Base-by-base conservation (phyloP, 495 filamentous ascomycete genomes). In the Tuber microsphaerosporum region DNA sequence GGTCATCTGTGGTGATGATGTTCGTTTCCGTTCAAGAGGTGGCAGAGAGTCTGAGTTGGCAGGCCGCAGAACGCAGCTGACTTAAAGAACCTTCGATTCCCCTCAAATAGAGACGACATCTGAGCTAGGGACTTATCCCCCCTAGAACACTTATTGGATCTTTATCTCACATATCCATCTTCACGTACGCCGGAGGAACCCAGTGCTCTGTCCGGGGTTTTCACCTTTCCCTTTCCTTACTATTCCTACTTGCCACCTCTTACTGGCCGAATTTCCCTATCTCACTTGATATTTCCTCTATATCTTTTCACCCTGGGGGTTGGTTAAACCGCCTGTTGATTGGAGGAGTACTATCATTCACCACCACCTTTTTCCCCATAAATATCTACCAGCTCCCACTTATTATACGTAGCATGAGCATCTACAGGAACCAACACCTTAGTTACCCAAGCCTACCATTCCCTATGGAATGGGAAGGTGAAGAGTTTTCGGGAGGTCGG, bases 1-100 rank as follows among this genome's bases (percentile, higher is more conserved):
- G 78, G 77, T 73, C 73, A 73, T 75, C 70, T 79, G 77, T 68
- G 26, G 44, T 42, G 76, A 75, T 79, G 77, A 75, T 79, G 77
- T 79, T 73, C 73, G 76, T 79, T 73, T 73, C 77, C 77, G 77
- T 51, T 79, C 44, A 73, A 79, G 77, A 75, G 77, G n/a, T 79
- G 77, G 76, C 76, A 75, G 46, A 48, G 51, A 56, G 46, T 75
- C 77, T 75, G 77, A 79, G 77, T 73, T 79, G 77, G 77, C 77
- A 79, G 71, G 76, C 61, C 61, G 75, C 76, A 79, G 70, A 79
- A 74, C 70, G 61, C 77, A 79, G 76, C 77, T 79, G 77, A 79
- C 77, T 79, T 72, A 79, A 79, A 79, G 65, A 79, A 70, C 73
- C 76, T 75, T 73, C 73, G 70, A 79, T 73, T 79, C 77, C 77